phyloP scores from a whole-genome alignment of 768 basidiomycete species.

The Boletellus sp. region DNA sequence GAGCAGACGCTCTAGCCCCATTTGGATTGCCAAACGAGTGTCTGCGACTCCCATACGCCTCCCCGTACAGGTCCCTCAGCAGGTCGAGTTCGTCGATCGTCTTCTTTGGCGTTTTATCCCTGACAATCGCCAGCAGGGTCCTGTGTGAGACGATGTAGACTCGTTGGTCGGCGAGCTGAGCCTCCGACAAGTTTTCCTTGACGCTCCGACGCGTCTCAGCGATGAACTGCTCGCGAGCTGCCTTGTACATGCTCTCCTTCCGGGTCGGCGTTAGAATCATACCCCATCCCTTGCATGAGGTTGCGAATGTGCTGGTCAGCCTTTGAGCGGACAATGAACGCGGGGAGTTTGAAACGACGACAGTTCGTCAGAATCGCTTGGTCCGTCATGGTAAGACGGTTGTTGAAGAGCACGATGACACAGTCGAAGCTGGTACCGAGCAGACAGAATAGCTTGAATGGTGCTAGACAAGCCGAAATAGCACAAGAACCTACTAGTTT shows the following conservation, averaged over 20 bases:
- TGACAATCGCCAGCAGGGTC: slow-evolving; percentile 21
- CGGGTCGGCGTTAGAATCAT: slow-evolving; percentile 22
- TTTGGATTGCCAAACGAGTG: slow-evolving; percentile 7
- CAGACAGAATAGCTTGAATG: too few relatives aligned
- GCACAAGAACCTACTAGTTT: too few relatives aligned
- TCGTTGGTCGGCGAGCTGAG: slow-evolving; percentile 25
- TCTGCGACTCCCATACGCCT: slow-evolving; percentile 10
- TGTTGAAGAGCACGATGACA: slow-evolving; percentile 34
- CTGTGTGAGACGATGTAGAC: slow-evolving; percentile 30
- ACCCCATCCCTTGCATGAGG: slow-evolving; percentile 26
- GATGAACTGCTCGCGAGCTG: slow-evolving; percentile 28
- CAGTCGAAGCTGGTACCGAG: too few relatives aligned
- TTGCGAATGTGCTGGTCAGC: slow-evolving; percentile 32
- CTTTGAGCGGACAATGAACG: slow-evolving; percentile 36
- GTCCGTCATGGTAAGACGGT: slow-evolving; percentile 35
- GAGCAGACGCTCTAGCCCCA: slow-evolving; percentile 1
- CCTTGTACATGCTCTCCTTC: slow-evolving; percentile 17
- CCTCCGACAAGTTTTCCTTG: slow-evolving; percentile 22
- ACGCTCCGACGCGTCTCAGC: slow-evolving; percentile 24
- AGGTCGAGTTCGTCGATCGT: slow-evolving; percentile 28
- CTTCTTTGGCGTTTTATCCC: slow-evolving; percentile 18
- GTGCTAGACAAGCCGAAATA: too few relatives aligned
- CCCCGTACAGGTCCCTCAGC: slow-evolving; percentile 21
- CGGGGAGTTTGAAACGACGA: slow-evolving; percentile 33
- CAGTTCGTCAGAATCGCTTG: slow-evolving; percentile 33